Conservation (phyloP, 2,329 filamentous ascomycete genomes). For the Aspergillus tubingensis region DNA sequence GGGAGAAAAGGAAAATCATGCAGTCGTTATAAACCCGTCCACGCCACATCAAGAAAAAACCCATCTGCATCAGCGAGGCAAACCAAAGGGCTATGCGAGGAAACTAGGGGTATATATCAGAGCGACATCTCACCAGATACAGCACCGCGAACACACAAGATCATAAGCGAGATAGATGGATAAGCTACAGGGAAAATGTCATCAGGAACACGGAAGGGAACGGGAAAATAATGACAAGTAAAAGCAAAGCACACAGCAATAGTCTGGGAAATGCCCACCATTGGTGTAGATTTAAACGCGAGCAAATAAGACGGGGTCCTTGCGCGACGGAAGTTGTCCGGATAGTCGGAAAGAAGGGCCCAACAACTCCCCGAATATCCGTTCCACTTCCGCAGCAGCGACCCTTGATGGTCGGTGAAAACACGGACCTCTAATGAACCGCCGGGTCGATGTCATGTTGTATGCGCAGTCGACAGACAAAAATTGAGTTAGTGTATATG, state of each 20-base stretch:
- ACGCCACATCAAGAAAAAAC: slow-evolving; percentile 21
- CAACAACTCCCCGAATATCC: background rate
- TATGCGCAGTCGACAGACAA: slow-evolving; percentile 1
- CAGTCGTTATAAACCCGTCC: slow-evolving; percentile 28
- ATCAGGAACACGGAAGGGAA: slow-evolving; percentile 8
- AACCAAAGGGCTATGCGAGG: slow-evolving; percentile 28
- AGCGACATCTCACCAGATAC: slow-evolving; percentile 23
- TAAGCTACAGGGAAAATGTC: slow-evolving; percentile 8
- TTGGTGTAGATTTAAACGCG: background rate
- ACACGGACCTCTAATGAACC: background rate
- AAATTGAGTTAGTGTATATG: background rate
- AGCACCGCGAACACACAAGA: slow-evolving; percentile 17
- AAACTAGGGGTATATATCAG: slow-evolving; percentile 32
- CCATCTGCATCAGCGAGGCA: slow-evolving; percentile 21
- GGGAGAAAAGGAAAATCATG: slow-evolving; percentile 28
- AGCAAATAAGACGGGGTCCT: background rate
- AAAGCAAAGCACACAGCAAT: slow-evolving; percentile 6
- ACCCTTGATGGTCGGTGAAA: background rate
- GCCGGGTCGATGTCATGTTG: slow-evolving; percentile 3
- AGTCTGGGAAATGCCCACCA: slow-evolving; percentile 4
- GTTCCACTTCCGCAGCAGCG: background rate
- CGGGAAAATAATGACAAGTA: slow-evolving; percentile 4
- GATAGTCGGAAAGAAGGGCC: background rate
- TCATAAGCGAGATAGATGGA: slow-evolving; percentile 8
- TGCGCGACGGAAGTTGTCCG: slow-evolving; percentile 1